These are phyloP conservation scores for Mycena galopus DNA, from an alignment of 768 basidiomycete species.

Conservation along the genomic window DNA sequence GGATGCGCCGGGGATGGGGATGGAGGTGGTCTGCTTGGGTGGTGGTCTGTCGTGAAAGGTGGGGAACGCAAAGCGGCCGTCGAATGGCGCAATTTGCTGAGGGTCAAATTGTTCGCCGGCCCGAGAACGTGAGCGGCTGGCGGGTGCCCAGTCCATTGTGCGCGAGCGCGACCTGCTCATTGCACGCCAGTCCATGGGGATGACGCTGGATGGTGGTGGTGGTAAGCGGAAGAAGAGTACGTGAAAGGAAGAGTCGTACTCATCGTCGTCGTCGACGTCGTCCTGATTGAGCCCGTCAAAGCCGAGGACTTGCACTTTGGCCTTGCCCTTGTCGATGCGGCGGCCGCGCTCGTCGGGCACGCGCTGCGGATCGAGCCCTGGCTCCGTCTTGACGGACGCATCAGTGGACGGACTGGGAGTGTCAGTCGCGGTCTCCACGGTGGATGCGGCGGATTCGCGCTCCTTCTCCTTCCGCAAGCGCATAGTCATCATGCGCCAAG, in stretches of 20 bases:
- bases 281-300: conserved; percentile 86
- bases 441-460: conserved; percentile 56
- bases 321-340: conserved; percentile 84
- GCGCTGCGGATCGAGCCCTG: conserved; percentile 33
- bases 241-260: conserved; percentile 62
- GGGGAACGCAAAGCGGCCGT: conserved; percentile 63
- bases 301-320: conserved; percentile 81
- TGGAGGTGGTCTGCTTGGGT: conserved; percentile 39
- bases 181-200: conserved; percentile 93
- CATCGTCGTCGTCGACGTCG: conserved; percentile 71
- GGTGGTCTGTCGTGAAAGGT: conserved; percentile 42
- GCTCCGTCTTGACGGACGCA: conserved; percentile 36
- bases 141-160: conserved; percentile 92
- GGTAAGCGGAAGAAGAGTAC: conserved; percentile 38
- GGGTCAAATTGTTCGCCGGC: conserved; percentile 73
- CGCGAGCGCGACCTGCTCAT: conserved; percentile 93
- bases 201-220: conserved; percentile 53
- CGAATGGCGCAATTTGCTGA: conserved; percentile 51
- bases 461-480: conserved; percentile 92
- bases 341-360: conserved; percentile 72
- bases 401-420: conserved; percentile 35
- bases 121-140: conserved; percentile 83
- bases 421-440: conserved; percentile 26
- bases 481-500: conserved; percentile 99
- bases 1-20: conserved; percentile 59